Evolutionary conservation across 352 stramenopile genomes (phyloP).

Genomic region (Phytophthora aleatoria): DNA sequence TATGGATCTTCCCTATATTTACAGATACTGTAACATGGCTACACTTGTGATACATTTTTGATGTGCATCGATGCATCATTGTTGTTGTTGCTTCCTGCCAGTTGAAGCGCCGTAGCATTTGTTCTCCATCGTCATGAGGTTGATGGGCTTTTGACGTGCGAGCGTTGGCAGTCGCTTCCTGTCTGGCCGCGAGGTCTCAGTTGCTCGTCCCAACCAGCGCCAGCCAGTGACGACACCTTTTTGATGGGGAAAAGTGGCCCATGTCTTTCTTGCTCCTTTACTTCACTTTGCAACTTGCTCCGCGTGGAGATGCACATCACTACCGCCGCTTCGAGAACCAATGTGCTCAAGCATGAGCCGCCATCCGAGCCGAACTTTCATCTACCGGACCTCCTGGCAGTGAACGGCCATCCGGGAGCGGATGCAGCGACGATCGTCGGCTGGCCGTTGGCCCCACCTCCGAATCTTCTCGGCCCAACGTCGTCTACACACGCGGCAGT

Average conservation of each 20-base stretch:
- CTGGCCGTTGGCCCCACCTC: constrained; percentile 27
- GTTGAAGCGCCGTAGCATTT: neutral
- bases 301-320: constrained; percentile 40
- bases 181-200: constrained; percentile 31
- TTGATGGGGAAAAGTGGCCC: constrained; percentile 9
- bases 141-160: constrained; percentile 33
- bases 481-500: constrained; percentile 19
- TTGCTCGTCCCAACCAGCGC: constrained; percentile 33
- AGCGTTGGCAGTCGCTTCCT: constrained; percentile 41
- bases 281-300: constrained; percentile 38
- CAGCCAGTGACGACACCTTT: constrained; percentile 37
- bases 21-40: constrained; percentile 13
- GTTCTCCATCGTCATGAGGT: constrained; percentile 31
- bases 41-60: constrained; percentile 4
- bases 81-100: constrained; percentile 5
- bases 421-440: constrained; percentile 13
- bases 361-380: constrained; percentile 28
- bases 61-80: neutral
- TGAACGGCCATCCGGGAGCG: constrained; percentile 6
- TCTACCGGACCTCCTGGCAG: constrained; percentile 21
- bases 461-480: constrained; percentile 26
- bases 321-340: constrained; percentile 20
- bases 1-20: constrained; percentile 14
- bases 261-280: constrained; percentile 3
- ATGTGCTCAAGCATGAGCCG: constrained; percentile 22